Base-by-base conservation (phyloP, 495 filamentous ascomycete genomes). In the Collariella sp. region DNA sequence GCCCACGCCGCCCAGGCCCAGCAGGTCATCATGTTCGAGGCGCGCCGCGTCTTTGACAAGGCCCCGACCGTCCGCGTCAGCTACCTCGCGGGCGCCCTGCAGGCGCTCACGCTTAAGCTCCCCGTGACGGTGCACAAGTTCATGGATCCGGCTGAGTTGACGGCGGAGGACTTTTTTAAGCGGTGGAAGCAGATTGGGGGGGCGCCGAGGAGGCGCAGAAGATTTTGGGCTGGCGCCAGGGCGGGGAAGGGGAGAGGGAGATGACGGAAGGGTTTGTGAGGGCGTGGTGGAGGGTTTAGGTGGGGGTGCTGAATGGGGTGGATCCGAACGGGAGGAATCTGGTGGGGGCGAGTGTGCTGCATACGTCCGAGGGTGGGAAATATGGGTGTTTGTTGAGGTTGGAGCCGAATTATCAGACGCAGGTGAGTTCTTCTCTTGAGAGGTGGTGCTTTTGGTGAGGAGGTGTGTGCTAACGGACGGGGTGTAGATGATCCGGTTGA, bases 121-220 rank as follows among this genome's bases (percentile, higher is more conserved):
- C 94, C 94, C 0, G 82, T 99, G 4, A 72, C 87, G 3, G 80
- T 89, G 54, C 91, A 96, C 64, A 94, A 96, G 59, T 99, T 93
- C 70, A 95, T 97, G 90, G 90, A 95, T 53, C 81, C 86, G 0
- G 91, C 94, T 0, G 79, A 86, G 36, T 70, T 99, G 35, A 78
- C 78, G 9, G 82, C 83, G 0, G 93, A 96, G 45, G 93, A 97
- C 56, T 99, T 97, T 71, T 99, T 99, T 75, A 96, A 93, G 75
- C 78, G 94, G 19, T 99, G 94, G 94, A 88, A 93, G 70, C 94
- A 99, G 68, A 97, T 99, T 62, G 94, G 94, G 16, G 89, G 87
- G 7, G 77, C 77, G 2, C 87, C 90, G 6, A 77, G 95, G 94
- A 99, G 65, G 80, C 85, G 0, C 94, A 99, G 67, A 75, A 79